Conservation (phyloP, 2,329 filamentous ascomycete genomes). For the Diaporthe vexans region DNA sequence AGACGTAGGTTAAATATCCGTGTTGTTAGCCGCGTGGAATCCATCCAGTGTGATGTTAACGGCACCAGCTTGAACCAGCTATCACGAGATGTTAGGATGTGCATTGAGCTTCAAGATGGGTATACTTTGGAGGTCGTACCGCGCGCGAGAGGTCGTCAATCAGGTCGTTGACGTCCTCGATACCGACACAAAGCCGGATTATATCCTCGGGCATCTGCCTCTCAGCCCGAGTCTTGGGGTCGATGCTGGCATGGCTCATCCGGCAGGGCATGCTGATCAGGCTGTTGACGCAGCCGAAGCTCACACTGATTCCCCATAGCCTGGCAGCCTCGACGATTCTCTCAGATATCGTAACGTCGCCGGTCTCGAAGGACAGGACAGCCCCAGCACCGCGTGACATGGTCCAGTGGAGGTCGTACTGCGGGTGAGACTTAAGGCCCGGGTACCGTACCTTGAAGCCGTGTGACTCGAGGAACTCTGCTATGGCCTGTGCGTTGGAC, state of each 20-base stretch:
- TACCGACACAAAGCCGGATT: slow-evolving; percentile 94
- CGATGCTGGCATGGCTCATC: slow-evolving; percentile 99
- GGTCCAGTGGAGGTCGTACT: slow-evolving; percentile 95
- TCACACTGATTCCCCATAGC: slow-evolving; percentile 95
- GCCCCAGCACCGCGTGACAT: slow-evolving; percentile 96
- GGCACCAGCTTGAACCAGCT: slow-evolving; percentile 95
- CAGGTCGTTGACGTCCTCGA: slow-evolving; percentile 92
- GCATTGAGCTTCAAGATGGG: background rate
- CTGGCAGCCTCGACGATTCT: slow-evolving; percentile 94
- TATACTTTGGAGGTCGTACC: slow-evolving; percentile 69
- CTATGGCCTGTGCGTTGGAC: slow-evolving; percentile 89
- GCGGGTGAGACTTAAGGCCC: slow-evolving; percentile 92
- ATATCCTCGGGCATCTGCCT: slow-evolving; percentile 96
- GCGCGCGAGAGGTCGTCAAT: slow-evolving; percentile 93
- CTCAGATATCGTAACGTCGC: slow-evolving; percentile 85
- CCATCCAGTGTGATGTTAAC: slow-evolving; percentile 88
- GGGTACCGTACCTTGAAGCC: slow-evolving; percentile 98
- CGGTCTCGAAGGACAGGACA: slow-evolving; percentile 96
- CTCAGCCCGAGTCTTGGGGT: slow-evolving; percentile 91
- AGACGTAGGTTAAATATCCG: slow-evolving; percentile 55
- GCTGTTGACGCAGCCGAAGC: slow-evolving; percentile 98
- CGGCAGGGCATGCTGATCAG: slow-evolving; percentile 99
- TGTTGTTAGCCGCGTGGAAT: slow-evolving; percentile 71
- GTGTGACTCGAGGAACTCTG: slow-evolving; percentile 88
- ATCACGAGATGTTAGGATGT: background rate